Percentiles rank a stretch among this genome's conserved stretches.
Conservation (phyloP, 257 asterid species). For the Ligustrum vulgare region DNA sequence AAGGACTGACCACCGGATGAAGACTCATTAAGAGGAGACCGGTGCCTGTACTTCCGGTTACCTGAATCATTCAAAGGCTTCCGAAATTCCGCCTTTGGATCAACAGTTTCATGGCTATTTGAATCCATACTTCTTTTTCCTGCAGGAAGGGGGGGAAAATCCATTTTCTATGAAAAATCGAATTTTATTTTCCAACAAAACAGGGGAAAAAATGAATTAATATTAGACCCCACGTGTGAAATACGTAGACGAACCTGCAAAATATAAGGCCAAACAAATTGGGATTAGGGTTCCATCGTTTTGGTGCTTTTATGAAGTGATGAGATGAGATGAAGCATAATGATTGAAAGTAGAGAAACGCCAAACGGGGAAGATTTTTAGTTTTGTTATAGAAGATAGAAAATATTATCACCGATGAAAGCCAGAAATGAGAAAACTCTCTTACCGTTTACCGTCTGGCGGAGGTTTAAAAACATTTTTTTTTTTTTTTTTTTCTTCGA, state of each 20-base stretch:
- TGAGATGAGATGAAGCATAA: not conserved
- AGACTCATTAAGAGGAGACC: conserved; percentile 71
- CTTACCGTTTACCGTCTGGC: too few relatives aligned
- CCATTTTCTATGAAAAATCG: not conserved
- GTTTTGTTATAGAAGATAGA: too few relatives aligned
- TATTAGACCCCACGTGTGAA: not conserved
- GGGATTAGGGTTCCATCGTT: not conserved
- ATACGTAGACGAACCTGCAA: not conserved
- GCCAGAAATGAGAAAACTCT: too few relatives aligned
- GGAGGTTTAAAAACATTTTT: too few relatives aligned
- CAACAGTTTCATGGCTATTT: conserved; percentile 24
- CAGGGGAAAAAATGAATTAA: not conserved
- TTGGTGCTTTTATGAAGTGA: not conserved
- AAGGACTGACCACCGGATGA: conserved; percentile 66
- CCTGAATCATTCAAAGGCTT: conserved; percentile 77
- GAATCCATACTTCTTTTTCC: conserved; percentile 49
- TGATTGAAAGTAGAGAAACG: not conserved
- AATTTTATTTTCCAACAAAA: not conserved
- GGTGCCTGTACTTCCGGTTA: conserved; percentile 82
- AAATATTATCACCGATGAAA: too few relatives aligned
- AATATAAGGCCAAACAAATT: not conserved
- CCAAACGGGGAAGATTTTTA: not conserved
- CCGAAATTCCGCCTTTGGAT: conserved; percentile 66
- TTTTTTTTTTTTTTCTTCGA: too few relatives aligned
- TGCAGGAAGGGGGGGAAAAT: not conserved